phyloP scores from a whole-genome alignment of 2,329 filamentous ascomycete species.

The Cladophialophora bantiana region DNA sequence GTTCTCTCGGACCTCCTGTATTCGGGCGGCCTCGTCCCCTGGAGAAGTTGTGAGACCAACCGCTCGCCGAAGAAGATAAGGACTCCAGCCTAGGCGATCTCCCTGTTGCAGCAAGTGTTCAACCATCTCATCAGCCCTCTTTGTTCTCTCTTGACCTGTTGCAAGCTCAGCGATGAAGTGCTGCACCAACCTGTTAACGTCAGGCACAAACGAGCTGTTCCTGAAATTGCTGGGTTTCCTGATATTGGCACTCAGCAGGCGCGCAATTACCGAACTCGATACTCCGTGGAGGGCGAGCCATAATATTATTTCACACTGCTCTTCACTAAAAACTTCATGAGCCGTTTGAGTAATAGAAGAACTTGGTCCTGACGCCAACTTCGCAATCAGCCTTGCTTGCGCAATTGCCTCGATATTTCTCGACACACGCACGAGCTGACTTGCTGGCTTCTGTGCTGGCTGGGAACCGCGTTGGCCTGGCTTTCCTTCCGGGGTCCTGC shows the following conservation, averaged over 20 bases:
- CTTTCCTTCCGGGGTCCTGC: not conserved
- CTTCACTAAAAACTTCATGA: conserved; percentile 12
- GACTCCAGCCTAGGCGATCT: conserved; percentile 21
- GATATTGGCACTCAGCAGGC: conserved; percentile 3
- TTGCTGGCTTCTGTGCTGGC: not conserved
- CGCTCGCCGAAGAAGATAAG: conserved; percentile 19
- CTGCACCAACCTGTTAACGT: not conserved
- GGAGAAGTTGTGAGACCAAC: conserved; percentile 2
- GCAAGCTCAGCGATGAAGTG: conserved; percentile 18
- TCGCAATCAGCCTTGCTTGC: conserved; percentile 6
- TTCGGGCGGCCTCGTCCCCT: not conserved
- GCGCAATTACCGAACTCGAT: conserved; percentile 15
- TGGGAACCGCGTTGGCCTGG: not conserved
- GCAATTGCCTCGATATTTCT: not conserved
- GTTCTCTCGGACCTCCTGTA: not conserved
- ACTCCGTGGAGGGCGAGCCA: conserved; percentile 28
- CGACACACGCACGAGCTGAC: not conserved
- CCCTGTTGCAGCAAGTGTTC: conserved; percentile 11
- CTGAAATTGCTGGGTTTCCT: not conserved
- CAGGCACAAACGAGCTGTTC: not conserved
- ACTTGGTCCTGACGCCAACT: not conserved
- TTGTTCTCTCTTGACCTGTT: conserved; percentile 1
- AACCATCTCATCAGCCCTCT: conserved; percentile 10
- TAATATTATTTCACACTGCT: conserved; percentile 22
- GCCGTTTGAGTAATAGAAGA: not conserved